phyloP scores from a whole-genome alignment of 1,284 basidiomycete genomes.

The Pholiota adiposa region DNA sequence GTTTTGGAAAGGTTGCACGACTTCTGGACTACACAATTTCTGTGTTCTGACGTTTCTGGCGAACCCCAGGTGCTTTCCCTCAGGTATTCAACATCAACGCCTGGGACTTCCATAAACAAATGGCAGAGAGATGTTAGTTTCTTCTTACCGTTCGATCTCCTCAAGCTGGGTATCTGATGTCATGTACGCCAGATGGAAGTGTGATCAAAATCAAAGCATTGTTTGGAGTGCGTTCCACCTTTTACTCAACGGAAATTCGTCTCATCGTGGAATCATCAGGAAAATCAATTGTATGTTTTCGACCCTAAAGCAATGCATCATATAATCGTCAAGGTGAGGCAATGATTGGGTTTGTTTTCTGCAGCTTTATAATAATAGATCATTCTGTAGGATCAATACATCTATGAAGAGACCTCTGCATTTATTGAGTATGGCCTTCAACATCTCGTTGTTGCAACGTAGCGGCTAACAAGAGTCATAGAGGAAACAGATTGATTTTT shows the following conservation, averaged over 20 bases:
- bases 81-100: constrained; percentile 26
- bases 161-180: too few relatives aligned
- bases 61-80: constrained; percentile 25
- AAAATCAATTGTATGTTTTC: constrained; percentile 28
- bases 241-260: too few relatives aligned
- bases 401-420: constrained; percentile 27
- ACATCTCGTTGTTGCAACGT: background rate
- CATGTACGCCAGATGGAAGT: constrained; percentile 24
- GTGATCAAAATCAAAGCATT: constrained; percentile 26
- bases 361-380: background rate
- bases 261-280: constrained; percentile 8
- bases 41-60: background rate
- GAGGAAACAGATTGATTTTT: constrained; percentile 23
- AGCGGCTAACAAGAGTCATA: constrained; percentile 5
- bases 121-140: constrained; percentile 27
- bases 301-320: constrained; percentile 39
- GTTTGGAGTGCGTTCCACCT: constrained; percentile 26
- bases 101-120: constrained; percentile 31
- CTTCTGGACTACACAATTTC: background rate
- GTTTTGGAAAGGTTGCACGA: background rate
- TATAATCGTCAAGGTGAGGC: constrained; percentile 36
- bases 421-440: constrained; percentile 24
- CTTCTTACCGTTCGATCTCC: too few relatives aligned
- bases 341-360: background rate
- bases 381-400: constrained; percentile 28